Percentiles rank a stretch among this genome's conserved stretches.
phyloP scores from a whole-genome alignment of 2,329 filamentous ascomycete genomes.

The Neopestalotiopsis clavispora region DNA sequence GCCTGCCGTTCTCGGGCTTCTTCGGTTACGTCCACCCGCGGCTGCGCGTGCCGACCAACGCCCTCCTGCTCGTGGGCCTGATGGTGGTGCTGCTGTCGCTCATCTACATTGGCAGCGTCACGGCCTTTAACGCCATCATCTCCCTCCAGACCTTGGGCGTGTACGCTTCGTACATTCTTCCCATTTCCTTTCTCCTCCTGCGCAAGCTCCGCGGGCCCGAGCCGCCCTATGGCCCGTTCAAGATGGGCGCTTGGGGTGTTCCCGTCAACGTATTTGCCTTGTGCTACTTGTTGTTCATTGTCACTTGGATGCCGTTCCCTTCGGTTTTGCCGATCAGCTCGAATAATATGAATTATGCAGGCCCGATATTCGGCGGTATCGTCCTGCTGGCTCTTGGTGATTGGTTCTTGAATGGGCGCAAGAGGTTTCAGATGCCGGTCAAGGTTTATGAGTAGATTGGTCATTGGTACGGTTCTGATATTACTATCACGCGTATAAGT shows the following conservation, averaged over 20 bases:
- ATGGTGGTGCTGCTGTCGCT: not conserved
- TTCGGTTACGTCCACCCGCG: constrained; percentile 40
- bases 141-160: not conserved
- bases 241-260: not conserved
- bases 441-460: not conserved
- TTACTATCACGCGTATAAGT: too few species aligned
- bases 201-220: not conserved
- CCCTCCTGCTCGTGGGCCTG: not conserved
- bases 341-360: constrained; percentile 7
- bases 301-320: constrained; percentile 11
- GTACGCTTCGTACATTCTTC: constrained; percentile 5
- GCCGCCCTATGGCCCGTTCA: constrained; percentile 8
- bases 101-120: constrained; percentile 7
- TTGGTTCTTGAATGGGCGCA: constrained; percentile 1
- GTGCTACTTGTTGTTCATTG: not conserved
- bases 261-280: not conserved
- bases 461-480: not conserved
- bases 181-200: not conserved
- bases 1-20: constrained; percentile 45
- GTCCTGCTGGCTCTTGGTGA: not conserved
- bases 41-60: not conserved
- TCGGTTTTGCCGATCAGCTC: not conserved
- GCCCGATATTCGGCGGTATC: constrained; percentile 5
- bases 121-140: constrained; percentile 7
- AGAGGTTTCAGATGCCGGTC: constrained; percentile 5